A percentile compares a stretch with the other conserved stretches of the same genome.
Conservation (phyloP, 495 filamentous ascomycete species). For the Daldinia vernicosa region DNA sequence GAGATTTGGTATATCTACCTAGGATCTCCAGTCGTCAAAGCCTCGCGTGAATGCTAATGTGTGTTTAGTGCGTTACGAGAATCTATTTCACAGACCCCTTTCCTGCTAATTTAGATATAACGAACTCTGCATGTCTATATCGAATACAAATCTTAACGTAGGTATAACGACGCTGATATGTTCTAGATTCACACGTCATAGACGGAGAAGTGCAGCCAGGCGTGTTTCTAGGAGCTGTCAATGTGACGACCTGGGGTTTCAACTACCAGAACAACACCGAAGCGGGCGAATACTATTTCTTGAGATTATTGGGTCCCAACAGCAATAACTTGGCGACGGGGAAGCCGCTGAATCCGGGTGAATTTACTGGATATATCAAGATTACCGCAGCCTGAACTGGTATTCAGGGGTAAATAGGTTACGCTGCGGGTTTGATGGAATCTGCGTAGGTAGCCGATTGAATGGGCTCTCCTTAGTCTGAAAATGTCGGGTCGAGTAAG, state of each 20-base stretch:
- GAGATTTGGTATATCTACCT: conserved; percentile 23
- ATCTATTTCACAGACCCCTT: not conserved
- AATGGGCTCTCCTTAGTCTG: not conserved
- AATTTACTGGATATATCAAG: conserved; percentile 39
- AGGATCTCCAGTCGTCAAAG: not conserved
- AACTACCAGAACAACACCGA: conserved; percentile 41
- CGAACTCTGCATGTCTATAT: not conserved
- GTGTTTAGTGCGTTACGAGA: conserved; percentile 9
- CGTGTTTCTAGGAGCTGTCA: conserved; percentile 36
- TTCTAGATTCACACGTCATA: conserved; percentile 26
- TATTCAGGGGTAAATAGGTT: not conserved
- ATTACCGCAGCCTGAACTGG: conserved; percentile 13
- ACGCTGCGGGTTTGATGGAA: not conserved
- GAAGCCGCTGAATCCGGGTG: conserved; percentile 33
- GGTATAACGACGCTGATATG: not conserved
- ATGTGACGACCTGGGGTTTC: conserved; percentile 40
- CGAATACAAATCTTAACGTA: not conserved
- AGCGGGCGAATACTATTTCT: conserved; percentile 39
- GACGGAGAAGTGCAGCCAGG: conserved; percentile 25
- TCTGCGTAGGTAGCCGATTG: not conserved
- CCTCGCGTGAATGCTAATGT: not conserved
- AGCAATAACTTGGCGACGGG: conserved; percentile 37
- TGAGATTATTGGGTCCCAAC: conserved; percentile 28
- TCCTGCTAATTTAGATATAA: not conserved
- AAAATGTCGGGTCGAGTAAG: not conserved